Percentiles rank a stretch among this genome's conserved stretches.
phyloP scores from a whole-genome alignment of 139 green algal genomes.

The Micractinium conductrix region DNA sequence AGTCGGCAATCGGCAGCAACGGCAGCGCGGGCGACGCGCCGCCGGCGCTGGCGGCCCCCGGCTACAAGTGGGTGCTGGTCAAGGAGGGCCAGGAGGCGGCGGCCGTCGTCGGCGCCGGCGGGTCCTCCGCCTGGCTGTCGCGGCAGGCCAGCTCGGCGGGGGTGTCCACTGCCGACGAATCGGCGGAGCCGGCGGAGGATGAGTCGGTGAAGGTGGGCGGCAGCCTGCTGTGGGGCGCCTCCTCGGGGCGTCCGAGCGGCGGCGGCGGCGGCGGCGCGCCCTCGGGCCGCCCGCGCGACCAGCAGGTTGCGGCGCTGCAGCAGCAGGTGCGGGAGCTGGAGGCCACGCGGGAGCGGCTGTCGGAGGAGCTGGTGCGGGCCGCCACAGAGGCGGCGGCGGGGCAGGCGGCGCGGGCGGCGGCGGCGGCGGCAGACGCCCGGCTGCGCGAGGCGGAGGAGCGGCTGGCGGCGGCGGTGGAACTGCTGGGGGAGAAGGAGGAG shows the following conservation, averaged over 20 bases:
- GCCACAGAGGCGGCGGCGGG: slow-evolving; percentile 58
- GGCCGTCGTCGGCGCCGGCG: background rate
- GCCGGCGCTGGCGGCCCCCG: slow-evolving; percentile 29
- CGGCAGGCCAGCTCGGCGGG: background rate
- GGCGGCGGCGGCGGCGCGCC: background rate
- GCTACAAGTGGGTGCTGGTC: slow-evolving; percentile 75
- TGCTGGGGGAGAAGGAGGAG: slow-evolving; percentile 88
- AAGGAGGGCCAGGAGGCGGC: slow-evolving; percentile 51
- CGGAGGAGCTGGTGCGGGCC: slow-evolving; percentile 83
- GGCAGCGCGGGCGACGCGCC: slow-evolving; percentile 1
- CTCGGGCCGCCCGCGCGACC: slow-evolving; percentile 28
- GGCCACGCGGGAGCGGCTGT: slow-evolving; percentile 78
- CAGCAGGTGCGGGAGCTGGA: slow-evolving; percentile 74
- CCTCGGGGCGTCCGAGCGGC: background rate
- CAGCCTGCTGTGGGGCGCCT: slow-evolving; percentile 18
- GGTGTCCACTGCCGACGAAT: background rate
- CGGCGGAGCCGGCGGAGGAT: background rate
- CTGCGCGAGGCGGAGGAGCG: slow-evolving; percentile 31
- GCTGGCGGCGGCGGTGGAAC: slow-evolving; percentile 79
- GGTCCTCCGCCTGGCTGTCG: background rate
- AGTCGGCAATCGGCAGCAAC: slow-evolving; percentile 14
- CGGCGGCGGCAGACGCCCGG: slow-evolving; percentile 11
- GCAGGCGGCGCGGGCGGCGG: slow-evolving; percentile 9
- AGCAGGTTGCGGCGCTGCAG: slow-evolving; percentile 65
- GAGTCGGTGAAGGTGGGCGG: slow-evolving; percentile 23